Conservation (phyloP, 805 yeast species). For the Suhomyces faveliae region DNA sequence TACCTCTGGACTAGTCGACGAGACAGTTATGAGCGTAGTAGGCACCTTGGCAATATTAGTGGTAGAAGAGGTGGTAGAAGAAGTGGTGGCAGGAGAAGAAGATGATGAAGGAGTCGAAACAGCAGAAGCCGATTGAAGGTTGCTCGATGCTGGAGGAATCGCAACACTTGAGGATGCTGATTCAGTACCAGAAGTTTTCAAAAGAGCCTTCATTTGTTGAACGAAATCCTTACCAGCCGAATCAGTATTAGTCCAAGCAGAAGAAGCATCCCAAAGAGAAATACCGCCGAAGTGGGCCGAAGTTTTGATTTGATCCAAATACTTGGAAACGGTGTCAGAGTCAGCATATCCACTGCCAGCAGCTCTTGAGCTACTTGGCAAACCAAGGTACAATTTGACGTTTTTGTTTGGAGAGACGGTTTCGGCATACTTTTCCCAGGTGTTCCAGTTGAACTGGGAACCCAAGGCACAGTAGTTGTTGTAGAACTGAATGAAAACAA, state of each 20-base stretch:
- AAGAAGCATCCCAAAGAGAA: slow-evolving; percentile 37
- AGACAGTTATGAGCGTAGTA: slow-evolving; percentile 8
- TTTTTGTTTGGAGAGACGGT: slow-evolving; percentile 61
- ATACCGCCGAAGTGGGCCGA: slow-evolving; percentile 36
- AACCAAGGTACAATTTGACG: slow-evolving; percentile 69
- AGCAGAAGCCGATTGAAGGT: slow-evolving; percentile 2
- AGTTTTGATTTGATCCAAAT: slow-evolving; percentile 15
- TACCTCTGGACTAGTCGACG: slow-evolving; percentile 8
- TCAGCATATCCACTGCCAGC: slow-evolving; percentile 57
- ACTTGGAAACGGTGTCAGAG: slow-evolving; percentile 16
- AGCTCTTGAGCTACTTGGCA: slow-evolving; percentile 52
- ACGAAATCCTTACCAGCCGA: slow-evolving; percentile 15
- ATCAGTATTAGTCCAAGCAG: slow-evolving; percentile 19
- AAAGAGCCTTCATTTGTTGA: slow-evolving; percentile 19
- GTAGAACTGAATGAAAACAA: slow-evolving; percentile 84
- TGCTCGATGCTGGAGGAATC: not conserved
- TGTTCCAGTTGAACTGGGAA: slow-evolving; percentile 56
- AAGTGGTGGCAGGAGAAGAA: slow-evolving; percentile 4
- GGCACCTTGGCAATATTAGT: slow-evolving; percentile 4
- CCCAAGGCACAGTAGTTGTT: slow-evolving; percentile 71
- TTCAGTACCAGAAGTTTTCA: slow-evolving; percentile 5
- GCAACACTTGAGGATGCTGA: slow-evolving; percentile 3
- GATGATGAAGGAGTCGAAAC: slow-evolving; percentile 5
- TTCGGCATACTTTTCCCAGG: slow-evolving; percentile 68
- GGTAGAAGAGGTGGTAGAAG: slow-evolving; percentile 3